phyloP scores from a whole-genome alignment of 1,284 basidiomycete species.

The Sporisorium graminicola region DNA sequence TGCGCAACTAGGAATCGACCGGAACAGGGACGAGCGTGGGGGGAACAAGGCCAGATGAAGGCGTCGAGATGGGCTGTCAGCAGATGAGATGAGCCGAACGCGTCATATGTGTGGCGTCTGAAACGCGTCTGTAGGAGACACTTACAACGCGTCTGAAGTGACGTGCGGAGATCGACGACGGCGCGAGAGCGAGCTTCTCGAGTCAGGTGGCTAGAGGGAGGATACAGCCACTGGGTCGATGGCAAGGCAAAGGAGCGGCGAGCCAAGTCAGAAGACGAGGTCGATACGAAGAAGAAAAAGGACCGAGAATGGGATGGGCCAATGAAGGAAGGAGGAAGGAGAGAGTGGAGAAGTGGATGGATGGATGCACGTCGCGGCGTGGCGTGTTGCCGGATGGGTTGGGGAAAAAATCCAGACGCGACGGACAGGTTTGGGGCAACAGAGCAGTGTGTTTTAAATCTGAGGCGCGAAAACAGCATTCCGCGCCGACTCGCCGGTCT shows the following conservation, averaged over 20 bases:
- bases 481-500: slow-evolving; percentile 16
- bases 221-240: slow-evolving; percentile 14
- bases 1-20: slow-evolving; percentile 26
- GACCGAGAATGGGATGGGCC: slow-evolving; percentile 7
- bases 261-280: slow-evolving; percentile 27
- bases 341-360: slow-evolving; percentile 27
- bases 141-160: slow-evolving; percentile 50
- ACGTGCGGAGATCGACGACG: slow-evolving; percentile 32
- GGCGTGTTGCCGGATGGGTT: not conserved
- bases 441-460: slow-evolving; percentile 10
- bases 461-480: too few species aligned
- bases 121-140: slow-evolving; percentile 29
- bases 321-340: not conserved
- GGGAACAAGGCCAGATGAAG: slow-evolving; percentile 15
- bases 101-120: slow-evolving; percentile 17
- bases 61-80: slow-evolving; percentile 23
- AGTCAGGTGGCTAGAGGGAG: slow-evolving; percentile 13
- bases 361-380: slow-evolving; percentile 33
- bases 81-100: slow-evolving; percentile 31
- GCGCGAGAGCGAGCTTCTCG: slow-evolving; percentile 27
- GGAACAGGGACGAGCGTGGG: slow-evolving; percentile 7
- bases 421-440: not conserved
- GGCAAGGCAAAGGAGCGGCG: slow-evolving; percentile 6
- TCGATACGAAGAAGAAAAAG: slow-evolving; percentile 21
- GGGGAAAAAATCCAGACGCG: slow-evolving; percentile 4